Evolutionary conservation across 2,329 filamentous ascomycete genomes (phyloP).

Genomic region (Berkeleyomyces rouxiae): DNA sequence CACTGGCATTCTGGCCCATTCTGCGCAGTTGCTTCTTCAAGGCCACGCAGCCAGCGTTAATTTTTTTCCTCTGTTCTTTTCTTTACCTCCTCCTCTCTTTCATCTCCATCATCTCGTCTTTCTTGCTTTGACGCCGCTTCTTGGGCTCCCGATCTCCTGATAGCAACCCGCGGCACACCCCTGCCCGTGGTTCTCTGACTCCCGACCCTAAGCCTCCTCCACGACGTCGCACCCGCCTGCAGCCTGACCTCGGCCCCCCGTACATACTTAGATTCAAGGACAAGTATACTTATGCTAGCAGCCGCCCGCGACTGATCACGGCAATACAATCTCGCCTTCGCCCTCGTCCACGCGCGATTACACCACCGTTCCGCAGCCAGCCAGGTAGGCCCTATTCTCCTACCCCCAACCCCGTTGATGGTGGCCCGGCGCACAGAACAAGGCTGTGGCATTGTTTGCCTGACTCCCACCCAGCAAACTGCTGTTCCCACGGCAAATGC

Average conservation of each 20-base stretch:
- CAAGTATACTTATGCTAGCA: not conserved
- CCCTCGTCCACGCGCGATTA: not conserved
- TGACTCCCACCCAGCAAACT: not conserved
- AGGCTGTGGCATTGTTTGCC: not conserved
- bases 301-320: not conserved
- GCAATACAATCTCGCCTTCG: not conserved
- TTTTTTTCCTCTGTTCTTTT: not conserved
- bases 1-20: conserved; percentile 2
- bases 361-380: not conserved
- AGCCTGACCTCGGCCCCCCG: not conserved
- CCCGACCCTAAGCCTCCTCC: not conserved
- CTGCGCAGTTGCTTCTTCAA: not conserved
- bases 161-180: not conserved
- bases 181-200: not conserved
- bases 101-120: not conserved
- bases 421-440: not conserved
- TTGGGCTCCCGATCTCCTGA: not conserved
- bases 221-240: not conserved
- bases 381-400: not conserved
- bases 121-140: no score
- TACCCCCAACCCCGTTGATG: not conserved
- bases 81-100: not conserved
- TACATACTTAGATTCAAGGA: not conserved
- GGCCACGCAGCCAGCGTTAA: not conserved
- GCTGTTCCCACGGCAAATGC: not conserved